Evolutionary conservation across 2,329 filamentous ascomycete species (phyloP), one percentile per base, ranked within the genome.

Genomic region (Curvularia lunata): DNA sequence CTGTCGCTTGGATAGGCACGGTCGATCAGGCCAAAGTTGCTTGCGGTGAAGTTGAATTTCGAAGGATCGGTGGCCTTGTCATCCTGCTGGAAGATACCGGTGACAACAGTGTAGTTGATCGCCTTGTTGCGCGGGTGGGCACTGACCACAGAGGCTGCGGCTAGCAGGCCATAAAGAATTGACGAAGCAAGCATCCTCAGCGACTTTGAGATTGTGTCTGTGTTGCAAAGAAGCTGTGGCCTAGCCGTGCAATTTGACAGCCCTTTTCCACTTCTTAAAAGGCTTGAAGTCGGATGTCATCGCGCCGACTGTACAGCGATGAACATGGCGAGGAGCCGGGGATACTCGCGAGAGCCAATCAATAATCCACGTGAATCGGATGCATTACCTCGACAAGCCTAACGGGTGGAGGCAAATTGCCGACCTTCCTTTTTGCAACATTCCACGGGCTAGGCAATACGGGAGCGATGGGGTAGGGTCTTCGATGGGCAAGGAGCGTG

Each of bases 21-120:
- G 67, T 88, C 82, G 61, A 91, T 81, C 21, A 91, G 79, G 27
- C 88, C 89, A 68, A 89, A 88, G 76, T 89, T 90, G 54, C 77
- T 61, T 13, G 65, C 61, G 5, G 48, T 55, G 68, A 81, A 75
- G 56, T 68, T 73, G 73, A 90, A 90, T 2, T 75, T 82, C 1
- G 71, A 77, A 1, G 86, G 75, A 54, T 85, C 76, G 0, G 87
- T 90, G 4, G 77, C 67, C 0, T 79, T 68, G 21, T 88, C 82
- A 67, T 90, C 87, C 67, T 90, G 88, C 21, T 86, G 76, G 66
- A 90, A 90, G 72, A 86, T 85, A 0, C 86, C 87, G 0, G 80
- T 77, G 0, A 90, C 80, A 0, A 86, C 83, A 0, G 82, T 84
- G 70, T 88, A 89, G 56, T 84, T 83, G 69, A 88, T 82, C 54